These are phyloP conservation scores for Puccinellia tenuiflora DNA, from an alignment of 176 grass and related monocot genomes.

Conservation along the genomic window DNA sequence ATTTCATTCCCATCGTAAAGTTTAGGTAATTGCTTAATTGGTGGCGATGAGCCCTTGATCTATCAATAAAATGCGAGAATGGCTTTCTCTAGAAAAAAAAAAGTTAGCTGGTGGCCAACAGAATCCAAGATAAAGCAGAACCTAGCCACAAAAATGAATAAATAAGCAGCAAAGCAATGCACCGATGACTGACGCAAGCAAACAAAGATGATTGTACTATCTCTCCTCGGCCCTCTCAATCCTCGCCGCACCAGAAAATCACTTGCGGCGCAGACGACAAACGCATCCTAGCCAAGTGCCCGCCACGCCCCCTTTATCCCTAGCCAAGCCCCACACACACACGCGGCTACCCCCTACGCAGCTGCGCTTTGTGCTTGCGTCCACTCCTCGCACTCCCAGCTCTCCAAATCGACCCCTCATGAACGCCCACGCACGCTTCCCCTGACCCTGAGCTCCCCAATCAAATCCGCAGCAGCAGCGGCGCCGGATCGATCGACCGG, in stretches of 20 bases:
- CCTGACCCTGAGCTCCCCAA: not conserved
- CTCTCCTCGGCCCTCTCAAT: constrained; percentile 1
- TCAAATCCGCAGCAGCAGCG: not conserved
- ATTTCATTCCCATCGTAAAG: no score
- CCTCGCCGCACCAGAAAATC: constrained; percentile 8
- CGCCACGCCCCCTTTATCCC: constrained; percentile 28
- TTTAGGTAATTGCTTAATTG: no score
- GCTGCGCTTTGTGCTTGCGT: not conserved
- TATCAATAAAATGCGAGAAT: not conserved
- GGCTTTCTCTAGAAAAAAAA: not conserved
- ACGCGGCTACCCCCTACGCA: not conserved
- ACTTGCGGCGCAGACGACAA: constrained; percentile 16
- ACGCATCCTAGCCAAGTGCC: constrained; percentile 29
- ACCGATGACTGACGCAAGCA: constrained; percentile 13
- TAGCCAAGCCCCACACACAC: constrained; percentile 18
- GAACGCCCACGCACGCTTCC: not conserved
- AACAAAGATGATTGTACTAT: not conserved
- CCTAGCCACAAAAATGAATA: not conserved
- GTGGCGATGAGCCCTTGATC: not conserved
- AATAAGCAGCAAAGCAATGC: not conserved
- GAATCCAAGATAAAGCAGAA: not conserved
- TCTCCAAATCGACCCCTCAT: not conserved
- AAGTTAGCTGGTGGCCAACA: not conserved
- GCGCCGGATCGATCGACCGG: not conserved
- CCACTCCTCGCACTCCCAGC: constrained; percentile 2